Evolutionary conservation across 345 rosid species (phyloP), one percentile per base, ranked within the genome.

Genomic region (Microcos paniculata): DNA sequence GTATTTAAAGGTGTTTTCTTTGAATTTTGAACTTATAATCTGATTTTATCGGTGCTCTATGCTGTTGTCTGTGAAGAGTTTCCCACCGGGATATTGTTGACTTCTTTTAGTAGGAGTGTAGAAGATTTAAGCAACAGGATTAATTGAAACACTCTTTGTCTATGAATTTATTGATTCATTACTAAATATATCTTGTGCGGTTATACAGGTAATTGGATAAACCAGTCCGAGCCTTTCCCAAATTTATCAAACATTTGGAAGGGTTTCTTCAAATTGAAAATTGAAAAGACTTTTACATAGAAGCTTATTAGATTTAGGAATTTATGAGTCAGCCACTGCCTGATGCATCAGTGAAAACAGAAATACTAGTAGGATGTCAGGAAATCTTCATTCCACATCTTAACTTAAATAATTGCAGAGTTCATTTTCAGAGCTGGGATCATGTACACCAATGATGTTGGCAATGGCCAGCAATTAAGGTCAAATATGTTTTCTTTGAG

Each of bases 391-490:
- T 62, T 72, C 77, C 72, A 71, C 70, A 73, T 69, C 79, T 86
- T 84, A 80, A 87, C 83, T 84, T 84, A 79, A 79, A 80, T 81
- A 77, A 79, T 71, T 83, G 87, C 87, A 89, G 93, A 89, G 86
- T 58, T 81, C 62, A 67, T 81, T 86, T 88, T 82, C 98, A 89
- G 97, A 88, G 97, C 94, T 86, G 98, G 98, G 89, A 95, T 95
- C 57, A 93, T 93, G 97, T 93, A 91, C 79, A 78, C 86, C 0
- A 76, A 72, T 73, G 87, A 81, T 28, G 86, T 76, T 69, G 90
- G 86, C 70, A 77, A 8, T 62, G 87, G 85, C n/a, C 83, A 82
- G 58, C 82, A 80, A 70, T 75, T 88, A 58, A 83, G 72, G 74
- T 84, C 94, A 18, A 85, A 82, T 72, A 84, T 78, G 86, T 85